A percentile compares a stretch with the other conserved stretches of the same genome.
Conservation (phyloP, 352 stramenopile species). For the Paralagenidium karlingii region DNA sequence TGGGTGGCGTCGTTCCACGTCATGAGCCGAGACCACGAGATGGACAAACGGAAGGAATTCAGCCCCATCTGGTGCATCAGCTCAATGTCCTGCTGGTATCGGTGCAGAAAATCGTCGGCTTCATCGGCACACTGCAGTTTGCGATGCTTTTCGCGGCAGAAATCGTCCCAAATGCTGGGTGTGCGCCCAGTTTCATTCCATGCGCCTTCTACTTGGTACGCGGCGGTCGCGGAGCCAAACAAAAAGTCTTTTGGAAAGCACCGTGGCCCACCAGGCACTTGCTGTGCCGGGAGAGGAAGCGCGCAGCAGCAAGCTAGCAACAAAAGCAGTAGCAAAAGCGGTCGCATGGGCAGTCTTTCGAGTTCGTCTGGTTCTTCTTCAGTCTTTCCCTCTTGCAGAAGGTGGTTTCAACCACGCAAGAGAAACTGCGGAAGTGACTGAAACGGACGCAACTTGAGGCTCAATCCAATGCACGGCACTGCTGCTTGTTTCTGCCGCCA, state of each 20-base stretch:
- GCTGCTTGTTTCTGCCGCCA: too few relatives aligned
- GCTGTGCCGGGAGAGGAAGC: too few relatives aligned
- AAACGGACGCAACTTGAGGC: too few relatives aligned
- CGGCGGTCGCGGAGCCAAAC: slow-evolving; percentile 49
- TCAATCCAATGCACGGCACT: too few relatives aligned
- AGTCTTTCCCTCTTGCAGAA: too few relatives aligned
- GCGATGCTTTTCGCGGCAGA: slow-evolving; percentile 52
- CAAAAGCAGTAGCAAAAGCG: too few relatives aligned
- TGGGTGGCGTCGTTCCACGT: slow-evolving; percentile 27
- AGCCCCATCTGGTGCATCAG: slow-evolving; percentile 72
- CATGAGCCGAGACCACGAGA: slow-evolving; percentile 87
- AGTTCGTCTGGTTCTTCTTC: too few relatives aligned
- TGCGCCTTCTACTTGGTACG: slow-evolving; percentile 85
- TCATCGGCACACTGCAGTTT: slow-evolving; percentile 81
- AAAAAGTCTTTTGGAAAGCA: slow-evolving; percentile 22
- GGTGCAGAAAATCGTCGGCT: slow-evolving; percentile 90
- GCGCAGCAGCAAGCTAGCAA: too few relatives aligned
- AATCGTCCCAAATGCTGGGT: slow-evolving; percentile 90
- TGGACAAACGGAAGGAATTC: slow-evolving; percentile 74
- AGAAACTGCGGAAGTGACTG: too few relatives aligned
- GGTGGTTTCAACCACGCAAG: too few relatives aligned
- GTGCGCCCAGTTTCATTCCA: slow-evolving; percentile 58
- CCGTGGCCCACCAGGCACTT: too few relatives aligned
- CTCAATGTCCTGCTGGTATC: slow-evolving; percentile 84
- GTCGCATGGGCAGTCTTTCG: too few relatives aligned